These are phyloP conservation scores for Baudoinia panamericana DNA, from an alignment of 495 filamentous ascomycete species.

Conservation along the genomic window DNA sequence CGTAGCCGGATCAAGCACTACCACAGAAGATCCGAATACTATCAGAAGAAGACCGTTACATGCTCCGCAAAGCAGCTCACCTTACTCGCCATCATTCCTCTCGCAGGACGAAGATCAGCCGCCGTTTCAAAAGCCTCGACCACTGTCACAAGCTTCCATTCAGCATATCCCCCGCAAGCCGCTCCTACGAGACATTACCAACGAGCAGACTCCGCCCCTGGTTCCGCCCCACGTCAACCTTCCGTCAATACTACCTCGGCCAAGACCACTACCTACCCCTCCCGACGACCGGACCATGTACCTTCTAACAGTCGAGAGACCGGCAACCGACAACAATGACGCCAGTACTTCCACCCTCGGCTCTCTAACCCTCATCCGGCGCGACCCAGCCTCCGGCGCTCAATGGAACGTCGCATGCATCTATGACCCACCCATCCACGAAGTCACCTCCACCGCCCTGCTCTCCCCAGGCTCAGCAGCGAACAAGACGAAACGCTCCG, in stretches of 20 bases:
- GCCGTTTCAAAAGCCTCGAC: too few species aligned
- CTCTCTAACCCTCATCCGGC: slow-evolving; percentile 76
- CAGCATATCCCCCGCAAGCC: slow-evolving; percentile 7
- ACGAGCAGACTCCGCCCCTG: neutral
- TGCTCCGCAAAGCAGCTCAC: too few species aligned
- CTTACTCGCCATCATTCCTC: too few species aligned
- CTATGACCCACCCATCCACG: slow-evolving; percentile 33
- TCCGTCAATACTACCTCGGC: slow-evolving; percentile 11
- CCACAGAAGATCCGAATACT: too few species aligned
- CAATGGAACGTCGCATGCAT: slow-evolving; percentile 88
- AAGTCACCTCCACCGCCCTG: slow-evolving; percentile 22
- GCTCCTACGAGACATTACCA: neutral
- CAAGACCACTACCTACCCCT: slow-evolving; percentile 10
- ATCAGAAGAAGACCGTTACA: too few species aligned
- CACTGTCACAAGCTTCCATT: too few species aligned
- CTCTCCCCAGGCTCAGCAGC: slow-evolving; percentile 6
- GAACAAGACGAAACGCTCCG: slow-evolving; percentile 18
- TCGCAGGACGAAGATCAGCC: too few species aligned
- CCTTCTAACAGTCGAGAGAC: too few species aligned
- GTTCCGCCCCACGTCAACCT: slow-evolving; percentile 3
- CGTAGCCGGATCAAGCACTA: too few species aligned
- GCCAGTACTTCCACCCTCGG: neutral
- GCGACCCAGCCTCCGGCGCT: slow-evolving; percentile 60
- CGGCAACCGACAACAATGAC: too few species aligned
- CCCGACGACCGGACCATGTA: slow-evolving; percentile 6